phyloP scores from a whole-genome alignment of 805 yeast species.

The Danielozyma ontarioensis region DNA sequence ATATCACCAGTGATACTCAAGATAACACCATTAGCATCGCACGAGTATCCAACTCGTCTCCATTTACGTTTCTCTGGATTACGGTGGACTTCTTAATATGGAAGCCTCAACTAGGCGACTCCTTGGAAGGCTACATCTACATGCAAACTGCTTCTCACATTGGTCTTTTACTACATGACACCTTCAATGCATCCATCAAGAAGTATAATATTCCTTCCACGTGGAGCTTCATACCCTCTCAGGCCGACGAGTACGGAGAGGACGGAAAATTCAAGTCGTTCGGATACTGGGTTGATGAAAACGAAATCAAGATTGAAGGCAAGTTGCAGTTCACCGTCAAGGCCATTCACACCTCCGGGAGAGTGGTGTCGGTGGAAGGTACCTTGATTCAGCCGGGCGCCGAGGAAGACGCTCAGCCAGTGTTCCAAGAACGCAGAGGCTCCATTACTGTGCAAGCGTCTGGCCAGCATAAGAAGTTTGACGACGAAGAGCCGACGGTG shows the following conservation, averaged over 20 bases:
- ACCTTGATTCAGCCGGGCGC: slow-evolving; percentile 60
- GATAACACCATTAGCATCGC: slow-evolving; percentile 47
- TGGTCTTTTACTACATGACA: slow-evolving; percentile 85
- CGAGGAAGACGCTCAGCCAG: slow-evolving; percentile 52
- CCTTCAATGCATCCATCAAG: slow-evolving; percentile 90
- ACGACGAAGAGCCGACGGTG: slow-evolving; percentile 5
- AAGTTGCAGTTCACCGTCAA: slow-evolving; percentile 73
- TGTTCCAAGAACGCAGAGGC: slow-evolving; percentile 35
- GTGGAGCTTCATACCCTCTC: slow-evolving; percentile 83
- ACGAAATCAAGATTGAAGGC: slow-evolving; percentile 74
- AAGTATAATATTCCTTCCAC: slow-evolving; percentile 76
- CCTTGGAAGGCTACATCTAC: slow-evolving; percentile 79
- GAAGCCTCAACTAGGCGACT: slow-evolving; percentile 87
- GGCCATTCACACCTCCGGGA: slow-evolving; percentile 69
- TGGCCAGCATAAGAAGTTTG: slow-evolving; percentile 43
- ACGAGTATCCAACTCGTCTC: slow-evolving; percentile 69
- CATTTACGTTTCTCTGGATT: slow-evolving; percentile 87
- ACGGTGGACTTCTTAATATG: slow-evolving; percentile 78
- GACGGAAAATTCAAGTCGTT: slow-evolving; percentile 44
- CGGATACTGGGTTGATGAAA: slow-evolving; percentile 85
- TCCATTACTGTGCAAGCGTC: slow-evolving; percentile 2
- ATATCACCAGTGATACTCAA: slow-evolving; percentile 31
- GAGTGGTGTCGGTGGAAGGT: slow-evolving; percentile 85
- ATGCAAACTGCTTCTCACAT: slow-evolving; percentile 95
- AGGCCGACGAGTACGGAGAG: slow-evolving; percentile 44